Conservation (phyloP, 176 grass and related monocot species). For the Triticum turgidum region DNA sequence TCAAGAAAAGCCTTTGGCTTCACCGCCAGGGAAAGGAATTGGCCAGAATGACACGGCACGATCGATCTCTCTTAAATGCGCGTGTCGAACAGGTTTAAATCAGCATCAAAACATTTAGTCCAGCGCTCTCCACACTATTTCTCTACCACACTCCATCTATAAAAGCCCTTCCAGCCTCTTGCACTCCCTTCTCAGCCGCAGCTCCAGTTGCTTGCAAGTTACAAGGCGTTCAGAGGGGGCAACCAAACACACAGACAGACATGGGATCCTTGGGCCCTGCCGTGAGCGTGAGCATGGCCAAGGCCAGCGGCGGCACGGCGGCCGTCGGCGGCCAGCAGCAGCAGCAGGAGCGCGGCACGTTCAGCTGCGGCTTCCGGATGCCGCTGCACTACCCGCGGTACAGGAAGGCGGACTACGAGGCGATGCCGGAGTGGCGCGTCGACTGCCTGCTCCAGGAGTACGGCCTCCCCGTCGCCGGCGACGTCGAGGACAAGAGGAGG, state of each 20-base stretch:
- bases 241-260: background rate
- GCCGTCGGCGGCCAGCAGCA: background rate
- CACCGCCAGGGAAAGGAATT: background rate
- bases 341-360: slow-evolving; percentile 16
- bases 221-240: background rate
- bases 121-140: background rate
- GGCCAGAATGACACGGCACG: background rate
- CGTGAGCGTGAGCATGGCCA: slow-evolving; percentile 24
- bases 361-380: slow-evolving; percentile 48
- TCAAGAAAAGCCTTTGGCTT: background rate
- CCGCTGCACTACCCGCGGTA: slow-evolving; percentile 79
- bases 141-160: background rate
- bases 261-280: slow-evolving; percentile 47
- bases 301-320: slow-evolving; percentile 13
- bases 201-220: too few relatives aligned
- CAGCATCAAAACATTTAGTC: background rate
- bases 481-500: slow-evolving; percentile 52
- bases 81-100: background rate
- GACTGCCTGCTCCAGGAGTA: slow-evolving; percentile 74
- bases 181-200: background rate
- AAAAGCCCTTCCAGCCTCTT: background rate
- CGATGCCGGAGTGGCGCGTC: slow-evolving; percentile 82
- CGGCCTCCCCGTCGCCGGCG: slow-evolving; percentile 54
- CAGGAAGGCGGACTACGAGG: slow-evolving; percentile 74
- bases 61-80: background rate